phyloP scores from a whole-genome alignment of 2,329 filamentous ascomycete species.

The Moelleriella libera region DNA sequence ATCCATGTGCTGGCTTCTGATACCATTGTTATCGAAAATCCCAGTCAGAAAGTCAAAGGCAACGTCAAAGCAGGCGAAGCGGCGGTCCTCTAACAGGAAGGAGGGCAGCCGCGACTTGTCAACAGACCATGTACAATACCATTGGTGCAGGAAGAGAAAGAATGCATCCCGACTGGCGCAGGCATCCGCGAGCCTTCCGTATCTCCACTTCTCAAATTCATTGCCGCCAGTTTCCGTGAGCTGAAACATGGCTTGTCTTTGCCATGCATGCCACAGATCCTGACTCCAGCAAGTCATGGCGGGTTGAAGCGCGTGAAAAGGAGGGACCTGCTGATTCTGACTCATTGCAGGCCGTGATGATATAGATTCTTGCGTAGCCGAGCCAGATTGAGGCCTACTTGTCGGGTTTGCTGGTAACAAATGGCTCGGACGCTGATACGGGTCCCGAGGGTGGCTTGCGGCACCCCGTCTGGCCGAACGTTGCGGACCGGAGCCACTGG shows the following conservation, averaged over 20 bases:
- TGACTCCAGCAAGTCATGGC: too few relatives aligned
- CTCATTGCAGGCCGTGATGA: too few relatives aligned
- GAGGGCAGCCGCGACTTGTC: slow-evolving; percentile 19
- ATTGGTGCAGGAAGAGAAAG: slow-evolving; percentile 51
- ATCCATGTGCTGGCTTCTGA: not conserved
- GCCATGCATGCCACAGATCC: too few relatives aligned
- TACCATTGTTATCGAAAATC: not conserved
- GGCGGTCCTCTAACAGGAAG: slow-evolving; percentile 6
- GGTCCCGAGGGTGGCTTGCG: too few relatives aligned
- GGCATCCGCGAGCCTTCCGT: slow-evolving; percentile 41
- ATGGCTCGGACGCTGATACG: too few relatives aligned
- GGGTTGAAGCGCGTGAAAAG: too few relatives aligned
- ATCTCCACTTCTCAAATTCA: slow-evolving; percentile 24
- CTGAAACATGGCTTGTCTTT: not conserved
- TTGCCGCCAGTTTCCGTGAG: not conserved
- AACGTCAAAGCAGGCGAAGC: slow-evolving; percentile 6
- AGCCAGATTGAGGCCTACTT: too few relatives aligned
- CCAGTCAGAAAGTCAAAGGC: not conserved
- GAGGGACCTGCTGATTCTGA: too few relatives aligned
- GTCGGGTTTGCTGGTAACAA: too few relatives aligned
- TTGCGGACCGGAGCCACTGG: too few relatives aligned
- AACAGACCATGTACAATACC: slow-evolving; percentile 43
- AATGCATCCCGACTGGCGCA: slow-evolving; percentile 41
- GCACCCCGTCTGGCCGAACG: too few relatives aligned
- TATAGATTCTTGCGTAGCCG: too few relatives aligned